A percentile compares a stretch with the other conserved stretches of the same genome.
Evolutionary conservation across 2,329 filamentous ascomycete genomes (phyloP).

Genomic region (Annulohypoxylon truncatum): DNA sequence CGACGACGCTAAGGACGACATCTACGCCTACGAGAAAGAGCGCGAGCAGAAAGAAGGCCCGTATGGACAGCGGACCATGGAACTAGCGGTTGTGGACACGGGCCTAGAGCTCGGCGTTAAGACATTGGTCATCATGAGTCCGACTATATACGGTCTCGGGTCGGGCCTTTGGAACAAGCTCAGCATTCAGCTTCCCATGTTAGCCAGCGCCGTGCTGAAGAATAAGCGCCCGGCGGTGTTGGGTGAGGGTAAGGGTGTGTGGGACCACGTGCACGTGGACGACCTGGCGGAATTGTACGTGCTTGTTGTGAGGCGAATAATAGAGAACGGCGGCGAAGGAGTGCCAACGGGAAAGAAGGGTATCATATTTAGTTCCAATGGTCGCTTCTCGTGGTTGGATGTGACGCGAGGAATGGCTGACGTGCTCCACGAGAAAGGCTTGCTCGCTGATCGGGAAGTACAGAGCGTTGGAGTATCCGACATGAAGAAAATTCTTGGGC

Average conservation of each 20-base stretch:
- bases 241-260: conserved; percentile 55
- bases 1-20: conserved; percentile 56
- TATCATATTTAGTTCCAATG: conserved; percentile 57
- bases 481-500: conserved; percentile 31
- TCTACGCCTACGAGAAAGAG: conserved; percentile 56
- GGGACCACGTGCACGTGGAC: conserved; percentile 59
- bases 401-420: conserved; percentile 53
- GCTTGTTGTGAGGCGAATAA: conserved; percentile 50
- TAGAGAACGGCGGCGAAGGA: conserved; percentile 45
- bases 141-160: conserved; percentile 60
- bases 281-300: conserved; percentile 58
- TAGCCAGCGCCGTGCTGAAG: conserved; percentile 26
- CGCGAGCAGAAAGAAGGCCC: conserved; percentile 51
- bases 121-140: conserved; percentile 59
- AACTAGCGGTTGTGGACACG: conserved; percentile 56
- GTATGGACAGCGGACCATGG: conserved; percentile 58
- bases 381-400: conserved; percentile 55
- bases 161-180: conserved; percentile 55
- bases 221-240: conserved; percentile 50
- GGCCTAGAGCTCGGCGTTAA: conserved; percentile 56
- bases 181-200: conserved; percentile 54
- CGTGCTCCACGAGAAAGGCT: conserved; percentile 48
- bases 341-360: conserved; percentile 54
- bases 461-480: conserved; percentile 48
- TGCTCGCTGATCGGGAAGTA: conserved; percentile 47